These are phyloP conservation scores for Effrenium voratum DNA, from an alignment of 73 alveolate genomes.

Conservation along the genomic window DNA sequence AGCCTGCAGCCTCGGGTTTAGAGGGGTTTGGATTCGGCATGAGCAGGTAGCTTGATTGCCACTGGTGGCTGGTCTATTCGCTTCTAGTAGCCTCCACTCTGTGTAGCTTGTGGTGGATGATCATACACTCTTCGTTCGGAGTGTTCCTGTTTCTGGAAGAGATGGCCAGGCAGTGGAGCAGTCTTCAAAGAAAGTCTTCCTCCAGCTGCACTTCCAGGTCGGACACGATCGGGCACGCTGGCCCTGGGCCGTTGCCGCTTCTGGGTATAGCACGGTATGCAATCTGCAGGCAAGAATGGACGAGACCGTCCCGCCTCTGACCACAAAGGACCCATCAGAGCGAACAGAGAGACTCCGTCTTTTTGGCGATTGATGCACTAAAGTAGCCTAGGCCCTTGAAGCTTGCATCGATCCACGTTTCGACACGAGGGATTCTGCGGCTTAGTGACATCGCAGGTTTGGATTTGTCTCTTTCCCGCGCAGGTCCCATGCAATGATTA, in stretches of 20 bases:
- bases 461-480: neutral
- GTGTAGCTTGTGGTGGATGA: neutral
- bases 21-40: neutral
- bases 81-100: neutral
- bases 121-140: neutral
- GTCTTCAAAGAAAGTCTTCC: constrained; percentile 13
- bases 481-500: neutral
- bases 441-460: neutral
- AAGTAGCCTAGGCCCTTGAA: neutral
- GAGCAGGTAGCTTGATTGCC: neutral
- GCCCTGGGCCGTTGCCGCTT: too few species aligned
- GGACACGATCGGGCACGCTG: too few species aligned
- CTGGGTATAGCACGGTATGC: neutral
- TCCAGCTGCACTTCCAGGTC: neutral
- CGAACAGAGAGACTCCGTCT: neutral
- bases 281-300: neutral
- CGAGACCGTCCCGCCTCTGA: constrained; percentile 20
- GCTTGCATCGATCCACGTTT: neutral
- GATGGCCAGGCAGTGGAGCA: neutral
- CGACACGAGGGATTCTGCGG: constrained; percentile 5
- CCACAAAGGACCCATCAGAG: neutral
- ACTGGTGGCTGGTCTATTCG: neutral
- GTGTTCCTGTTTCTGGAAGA: neutral
- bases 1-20: neutral
- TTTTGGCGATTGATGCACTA: neutral